Evolutionary conservation across 345 rosid genomes (phyloP), one percentile per base, ranked within the genome.

Genomic region (Hibiscus trionum): DNA sequence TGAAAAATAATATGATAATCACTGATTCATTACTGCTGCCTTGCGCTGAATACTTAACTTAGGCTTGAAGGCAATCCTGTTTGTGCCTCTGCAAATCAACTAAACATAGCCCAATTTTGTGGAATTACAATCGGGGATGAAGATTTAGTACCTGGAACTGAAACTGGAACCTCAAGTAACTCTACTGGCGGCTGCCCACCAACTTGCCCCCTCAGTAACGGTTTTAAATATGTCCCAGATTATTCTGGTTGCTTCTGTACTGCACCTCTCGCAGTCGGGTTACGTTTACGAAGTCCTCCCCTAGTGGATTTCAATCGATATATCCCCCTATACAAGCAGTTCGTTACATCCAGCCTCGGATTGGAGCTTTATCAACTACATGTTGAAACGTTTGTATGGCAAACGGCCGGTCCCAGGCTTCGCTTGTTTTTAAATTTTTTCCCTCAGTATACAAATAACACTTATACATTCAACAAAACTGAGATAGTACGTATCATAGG

Each of bases 41-140:
- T 79, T 58, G 16, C 16, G 15, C 33, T 24, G 74, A 56, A 61
- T 81, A 42, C 31, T 59, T 57, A 87, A 56, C 61, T 57, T 63
- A 89, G 96, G 90, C 93, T 90, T 68, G 69, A 73, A 27, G 93
- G 83, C 5, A 90, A 90, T 72, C 89, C 89, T 19, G 71, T 88
- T 26, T 90, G 93, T 68, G 31, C 72, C 73, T 76, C 73, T 39
- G 78, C 75, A 64, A 82, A 80, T 57, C 82, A 53, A 33, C 75
- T 66, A 4, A 79, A 76, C 59, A 64, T 86, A 57, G 74, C 42
- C 66, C 58, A 61, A 8, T 83, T 84, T 62, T 89, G 94, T 58
- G 83, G 84, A 15, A 15, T 17, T n/a, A 70, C 65, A 44, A 61
- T 11, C 0, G 44, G 46, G 53, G 80, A 71, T 49, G 53, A 35